phyloP scores from a whole-genome alignment of 768 basidiomycete species.

The Leccinum truebloodii region DNA sequence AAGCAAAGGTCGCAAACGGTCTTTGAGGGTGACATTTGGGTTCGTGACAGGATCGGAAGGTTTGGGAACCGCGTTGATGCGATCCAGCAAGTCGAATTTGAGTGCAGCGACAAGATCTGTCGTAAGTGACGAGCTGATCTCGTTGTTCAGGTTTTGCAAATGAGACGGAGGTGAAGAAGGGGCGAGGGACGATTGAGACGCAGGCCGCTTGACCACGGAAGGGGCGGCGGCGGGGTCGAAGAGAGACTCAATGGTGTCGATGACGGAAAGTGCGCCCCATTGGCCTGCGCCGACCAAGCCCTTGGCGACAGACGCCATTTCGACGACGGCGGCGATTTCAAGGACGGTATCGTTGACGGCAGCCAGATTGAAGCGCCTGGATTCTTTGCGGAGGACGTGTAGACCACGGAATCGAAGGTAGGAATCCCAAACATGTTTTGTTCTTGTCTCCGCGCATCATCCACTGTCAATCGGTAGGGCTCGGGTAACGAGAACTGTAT shows the following conservation, averaged over 20 bases:
- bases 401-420: constrained; percentile 57
- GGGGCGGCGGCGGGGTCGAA: constrained; percentile 40
- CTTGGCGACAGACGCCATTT: constrained; percentile 72
- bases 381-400: constrained; percentile 65
- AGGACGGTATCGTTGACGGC: constrained; percentile 61
- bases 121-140: constrained; percentile 77
- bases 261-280: constrained; percentile 79
- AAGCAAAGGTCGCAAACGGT: constrained; percentile 70
- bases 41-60: constrained; percentile 19
- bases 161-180: constrained; percentile 75
- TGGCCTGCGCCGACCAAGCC: constrained; percentile 81
- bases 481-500: neutral
- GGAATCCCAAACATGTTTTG: neutral
- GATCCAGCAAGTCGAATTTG: constrained; percentile 61
- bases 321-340: constrained; percentile 68
- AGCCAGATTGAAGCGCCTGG: constrained; percentile 59
- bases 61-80: constrained; percentile 37
- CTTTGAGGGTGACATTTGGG: constrained; percentile 50
- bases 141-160: constrained; percentile 61
- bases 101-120: constrained; percentile 76
- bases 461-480: neutral
- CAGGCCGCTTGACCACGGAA: neutral
- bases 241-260: constrained; percentile 64
- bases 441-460: neutral
- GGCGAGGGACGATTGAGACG: constrained; percentile 50